phyloP scores from a whole-genome alignment of 2,329 filamentous ascomycete genomes.

The Pseudogymnoascus sp. region DNA sequence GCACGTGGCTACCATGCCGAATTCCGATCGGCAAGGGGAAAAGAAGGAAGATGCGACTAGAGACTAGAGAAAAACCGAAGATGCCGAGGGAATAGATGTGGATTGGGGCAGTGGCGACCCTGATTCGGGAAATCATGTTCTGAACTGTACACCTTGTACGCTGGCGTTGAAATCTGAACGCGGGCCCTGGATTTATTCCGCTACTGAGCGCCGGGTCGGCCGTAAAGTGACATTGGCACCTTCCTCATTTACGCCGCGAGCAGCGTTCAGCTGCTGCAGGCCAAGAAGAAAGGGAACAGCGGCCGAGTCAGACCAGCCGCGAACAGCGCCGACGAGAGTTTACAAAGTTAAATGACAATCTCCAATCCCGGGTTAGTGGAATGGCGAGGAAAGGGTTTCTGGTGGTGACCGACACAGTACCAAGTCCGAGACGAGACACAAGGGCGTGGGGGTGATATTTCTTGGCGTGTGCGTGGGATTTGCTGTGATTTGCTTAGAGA shows the following conservation, averaged over 20 bases:
- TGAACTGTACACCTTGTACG: no score
- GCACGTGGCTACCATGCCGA: not conserved
- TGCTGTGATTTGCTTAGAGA: not conserved
- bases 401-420: not conserved
- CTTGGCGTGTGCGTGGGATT: not conserved
- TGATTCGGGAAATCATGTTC: not conserved
- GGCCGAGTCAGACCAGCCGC: not conserved
- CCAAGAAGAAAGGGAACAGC: not conserved
- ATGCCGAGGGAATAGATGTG: not conserved
- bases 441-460: slow-evolving; percentile 2
- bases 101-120: not conserved
- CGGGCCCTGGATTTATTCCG: not conserved
- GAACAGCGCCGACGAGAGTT: not conserved
- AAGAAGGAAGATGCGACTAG: slow-evolving; percentile 4
- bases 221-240: not conserved
- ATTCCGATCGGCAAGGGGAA: not conserved
- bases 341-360: slow-evolving; percentile 8
- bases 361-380: not conserved
- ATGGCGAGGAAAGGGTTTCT: not conserved
- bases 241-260: not conserved
- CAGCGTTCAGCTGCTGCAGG: not conserved
- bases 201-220: not conserved
- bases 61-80: not conserved
- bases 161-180: not conserved
- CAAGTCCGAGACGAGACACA: not conserved